A percentile compares a stretch with the other conserved stretches of the same genome.
phyloP scores from a whole-genome alignment of 2,329 filamentous ascomycete genomes.

The Fusarium sp. region DNA sequence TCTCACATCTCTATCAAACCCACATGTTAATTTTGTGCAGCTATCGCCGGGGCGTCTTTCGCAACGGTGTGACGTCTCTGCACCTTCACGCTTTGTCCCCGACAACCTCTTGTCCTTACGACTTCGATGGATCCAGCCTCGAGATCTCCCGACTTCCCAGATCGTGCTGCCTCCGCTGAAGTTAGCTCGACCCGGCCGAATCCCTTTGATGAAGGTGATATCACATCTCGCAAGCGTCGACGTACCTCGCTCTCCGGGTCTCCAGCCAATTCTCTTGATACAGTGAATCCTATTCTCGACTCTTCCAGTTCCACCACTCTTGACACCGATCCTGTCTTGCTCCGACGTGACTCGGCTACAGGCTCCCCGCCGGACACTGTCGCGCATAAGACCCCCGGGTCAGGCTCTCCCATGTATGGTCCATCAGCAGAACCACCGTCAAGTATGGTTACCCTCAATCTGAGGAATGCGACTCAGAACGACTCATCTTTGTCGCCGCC shows the following conservation, averaged over 20 bases:
- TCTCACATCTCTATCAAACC: constrained; percentile 51
- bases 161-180: constrained; percentile 73
- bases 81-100: constrained; percentile 60
- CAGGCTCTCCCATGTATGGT: constrained; percentile 50
- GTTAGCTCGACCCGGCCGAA: constrained; percentile 73
- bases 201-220: constrained; percentile 72
- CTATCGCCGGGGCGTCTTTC: constrained; percentile 67
- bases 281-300: constrained; percentile 52
- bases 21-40: constrained; percentile 71
- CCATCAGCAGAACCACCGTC: constrained; percentile 58
- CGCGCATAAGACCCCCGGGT: constrained; percentile 60
- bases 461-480: constrained; percentile 62
- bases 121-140: constrained; percentile 68
- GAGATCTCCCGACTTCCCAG: constrained; percentile 64
- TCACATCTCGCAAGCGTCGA: constrained; percentile 71
- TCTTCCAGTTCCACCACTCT: constrained; percentile 52
- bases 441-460: constrained; percentile 72
- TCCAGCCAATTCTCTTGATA: constrained; percentile 66
- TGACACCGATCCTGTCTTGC: constrained; percentile 49
- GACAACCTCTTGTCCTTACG: constrained; percentile 50
- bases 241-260: constrained; percentile 71
- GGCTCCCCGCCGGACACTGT: constrained; percentile 59
- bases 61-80: constrained; percentile 65
- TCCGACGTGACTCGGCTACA: constrained; percentile 44
- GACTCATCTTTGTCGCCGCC: constrained; percentile 60